These are phyloP conservation scores for Dittrichia graveolens DNA, from an alignment of 129 eudicot genomes.

Conservation along the genomic window DNA sequence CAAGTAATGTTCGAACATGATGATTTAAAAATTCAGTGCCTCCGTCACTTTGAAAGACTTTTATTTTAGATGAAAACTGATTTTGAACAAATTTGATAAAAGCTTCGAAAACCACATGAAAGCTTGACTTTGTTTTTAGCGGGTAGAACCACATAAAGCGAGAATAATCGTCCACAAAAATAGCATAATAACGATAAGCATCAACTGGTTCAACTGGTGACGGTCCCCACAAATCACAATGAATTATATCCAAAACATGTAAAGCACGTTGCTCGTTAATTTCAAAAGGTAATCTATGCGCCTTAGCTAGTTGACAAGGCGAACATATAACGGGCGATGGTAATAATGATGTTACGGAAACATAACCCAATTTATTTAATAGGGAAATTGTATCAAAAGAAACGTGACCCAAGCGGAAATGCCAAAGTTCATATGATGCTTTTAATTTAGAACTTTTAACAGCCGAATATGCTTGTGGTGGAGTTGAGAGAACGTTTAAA, in stretches of 20 bases:
- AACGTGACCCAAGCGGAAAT: not conserved
- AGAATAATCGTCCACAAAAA: too few species aligned
- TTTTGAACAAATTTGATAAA: too few species aligned
- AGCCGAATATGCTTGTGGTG: not conserved
- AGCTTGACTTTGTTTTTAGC: too few species aligned
- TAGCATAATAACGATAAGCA: too few species aligned
- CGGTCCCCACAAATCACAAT: not conserved
- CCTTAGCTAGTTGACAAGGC: not conserved
- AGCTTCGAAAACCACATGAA: too few species aligned
- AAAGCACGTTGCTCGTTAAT: not conserved
- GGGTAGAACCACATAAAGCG: too few species aligned
- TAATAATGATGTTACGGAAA: not conserved
- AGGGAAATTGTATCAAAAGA: not conserved
- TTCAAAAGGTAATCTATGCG: not conserved
- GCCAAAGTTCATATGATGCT: not conserved
- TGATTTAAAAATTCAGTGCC: too few species aligned
- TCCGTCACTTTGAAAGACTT: too few species aligned
- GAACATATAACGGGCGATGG: not conserved
- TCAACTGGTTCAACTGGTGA: too few species aligned
- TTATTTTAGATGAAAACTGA: too few species aligned
- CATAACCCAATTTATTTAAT: not conserved
- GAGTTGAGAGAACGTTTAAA: not conserved
- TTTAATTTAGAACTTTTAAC: not conserved
- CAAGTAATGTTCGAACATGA: too few species aligned
- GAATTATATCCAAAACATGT: not conserved